A percentile compares a stretch with the other conserved stretches of the same genome.
Conservation (phyloP, 1,139 yeast species). For the Saccharomyces hybrid region DNA sequence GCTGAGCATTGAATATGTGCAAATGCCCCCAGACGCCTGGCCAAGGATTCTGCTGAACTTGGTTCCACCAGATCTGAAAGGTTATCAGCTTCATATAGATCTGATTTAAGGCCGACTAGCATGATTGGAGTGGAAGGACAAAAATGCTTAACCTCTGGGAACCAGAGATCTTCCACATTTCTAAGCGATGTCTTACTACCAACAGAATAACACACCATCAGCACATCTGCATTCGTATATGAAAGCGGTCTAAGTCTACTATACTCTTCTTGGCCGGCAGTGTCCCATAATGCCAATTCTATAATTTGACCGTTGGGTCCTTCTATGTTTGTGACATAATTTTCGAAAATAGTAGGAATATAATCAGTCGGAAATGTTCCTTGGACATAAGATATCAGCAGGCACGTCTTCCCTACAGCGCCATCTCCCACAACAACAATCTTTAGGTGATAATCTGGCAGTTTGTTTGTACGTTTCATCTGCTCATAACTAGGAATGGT, state of each 20-base stretch:
- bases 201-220: constrained; percentile 69
- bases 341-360: constrained; percentile 88
- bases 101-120: constrained; percentile 74
- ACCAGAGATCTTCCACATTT: constrained; percentile 77
- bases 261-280: constrained; percentile 92
- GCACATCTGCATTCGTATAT: constrained; percentile 73
- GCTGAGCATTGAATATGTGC: constrained; percentile 81
- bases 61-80: constrained; percentile 13
- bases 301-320: constrained; percentile 44
- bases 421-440: constrained; percentile 90
- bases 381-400: constrained; percentile 72
- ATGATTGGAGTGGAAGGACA: constrained; percentile 74
- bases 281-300: constrained; percentile 82
- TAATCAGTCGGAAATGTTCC: constrained; percentile 68
- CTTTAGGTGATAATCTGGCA: constrained; percentile 35
- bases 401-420: constrained; percentile 88
- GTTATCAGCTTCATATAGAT: constrained; percentile 38
- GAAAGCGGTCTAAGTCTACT: constrained; percentile 76
- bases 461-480: constrained; percentile 12
- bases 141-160: constrained; percentile 76
- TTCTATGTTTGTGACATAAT: constrained; percentile 60
- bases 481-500: constrained; percentile 24
- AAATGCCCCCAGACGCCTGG: constrained; percentile 61
- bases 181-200: constrained; percentile 57
- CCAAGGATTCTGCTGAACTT: constrained; percentile 35